Percentiles rank a stretch among this genome's conserved stretches.
Conservation (phyloP, 2,329 filamentous ascomycete genomes). For the Verticillium nubilum region DNA sequence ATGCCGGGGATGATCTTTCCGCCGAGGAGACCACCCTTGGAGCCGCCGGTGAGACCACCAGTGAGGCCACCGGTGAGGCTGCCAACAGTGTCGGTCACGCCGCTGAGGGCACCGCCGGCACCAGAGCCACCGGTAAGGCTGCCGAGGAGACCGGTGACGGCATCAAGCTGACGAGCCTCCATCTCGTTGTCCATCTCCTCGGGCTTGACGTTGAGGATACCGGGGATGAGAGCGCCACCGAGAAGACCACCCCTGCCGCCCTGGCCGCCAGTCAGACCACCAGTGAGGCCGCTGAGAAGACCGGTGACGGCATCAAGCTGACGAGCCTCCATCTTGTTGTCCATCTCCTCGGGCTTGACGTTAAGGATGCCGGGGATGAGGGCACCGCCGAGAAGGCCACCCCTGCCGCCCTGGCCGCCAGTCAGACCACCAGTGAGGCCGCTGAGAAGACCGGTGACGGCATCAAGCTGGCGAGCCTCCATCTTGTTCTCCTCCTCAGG, state of each 20-base stretch:
- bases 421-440: no score
- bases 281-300: not conserved
- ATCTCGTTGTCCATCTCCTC: no score
- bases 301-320: no score
- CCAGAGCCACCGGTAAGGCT: not conserved
- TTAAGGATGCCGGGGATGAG: no score
- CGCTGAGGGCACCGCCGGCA: not conserved
- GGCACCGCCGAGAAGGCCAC: no score
- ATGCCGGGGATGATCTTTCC: not conserved
- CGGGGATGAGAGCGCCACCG: no score
- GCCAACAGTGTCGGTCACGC: not conserved
- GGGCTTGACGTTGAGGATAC: no score
- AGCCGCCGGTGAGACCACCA: not conserved
- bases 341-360: no score
- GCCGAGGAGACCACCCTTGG: not conserved
- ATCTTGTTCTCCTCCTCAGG: not conserved
- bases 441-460: not conserved
- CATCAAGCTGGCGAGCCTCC: not conserved
- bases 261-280: not conserved
- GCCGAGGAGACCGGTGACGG: not conserved
- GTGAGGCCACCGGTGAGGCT: not conserved
- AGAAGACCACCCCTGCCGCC: no score
- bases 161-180: no score
- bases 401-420: not conserved
- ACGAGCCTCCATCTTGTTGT: no score